Percentiles rank a stretch among this genome's conserved stretches.
Evolutionary conservation across 2,329 filamentous ascomycete species (phyloP).

Genomic region (Pyrenophora graminea): DNA sequence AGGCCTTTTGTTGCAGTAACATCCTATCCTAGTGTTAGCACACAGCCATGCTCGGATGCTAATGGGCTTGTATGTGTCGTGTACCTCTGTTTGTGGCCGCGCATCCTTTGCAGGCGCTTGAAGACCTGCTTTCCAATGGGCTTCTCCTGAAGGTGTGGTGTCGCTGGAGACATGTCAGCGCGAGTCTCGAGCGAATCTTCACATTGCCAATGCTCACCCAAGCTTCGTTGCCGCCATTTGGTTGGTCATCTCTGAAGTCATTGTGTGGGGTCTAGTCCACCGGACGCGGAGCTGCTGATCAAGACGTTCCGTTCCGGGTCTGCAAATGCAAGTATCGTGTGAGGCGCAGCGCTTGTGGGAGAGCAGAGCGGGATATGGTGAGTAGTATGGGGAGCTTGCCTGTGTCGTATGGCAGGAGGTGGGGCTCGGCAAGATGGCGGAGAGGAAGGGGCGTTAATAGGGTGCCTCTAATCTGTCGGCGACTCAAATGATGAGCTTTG

Average conservation of each 20-base stretch:
- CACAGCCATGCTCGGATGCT: background rate
- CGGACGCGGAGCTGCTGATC: conserved; percentile 24
- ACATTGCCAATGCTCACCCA: conserved; percentile 42
- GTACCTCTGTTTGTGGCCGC: conserved; percentile 79
- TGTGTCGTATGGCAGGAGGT: conserved; percentile 14
- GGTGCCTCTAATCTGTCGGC: conserved; percentile 22
- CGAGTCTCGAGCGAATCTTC: conserved; percentile 1
- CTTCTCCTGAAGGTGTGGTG: conserved; percentile 51
- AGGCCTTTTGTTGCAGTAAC: conserved; percentile 97
- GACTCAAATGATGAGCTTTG: conserved; percentile 5
- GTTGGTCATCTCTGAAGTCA: conserved; percentile 58
- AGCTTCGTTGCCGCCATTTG: conserved; percentile 61
- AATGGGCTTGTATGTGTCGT: conserved; percentile 11
- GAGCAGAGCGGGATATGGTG: conserved; percentile 22
- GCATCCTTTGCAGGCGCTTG: conserved; percentile 75
- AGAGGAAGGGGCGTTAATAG: background rate
- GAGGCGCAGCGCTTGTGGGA: conserved; percentile 25
- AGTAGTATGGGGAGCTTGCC: conserved; percentile 10
- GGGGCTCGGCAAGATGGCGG: conserved; percentile 19
- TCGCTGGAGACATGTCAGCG: conserved; percentile 49
- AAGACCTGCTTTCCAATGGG: conserved; percentile 75
- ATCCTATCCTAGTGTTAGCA: conserved; percentile 64
- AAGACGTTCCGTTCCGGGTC: conserved; percentile 22
- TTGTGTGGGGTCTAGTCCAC: conserved; percentile 37
- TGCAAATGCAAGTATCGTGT: conserved; percentile 13